A percentile compares a stretch with the other conserved stretches of the same genome.
phyloP scores from a whole-genome alignment of 2,329 filamentous ascomycete species.

The Metarhizium brunneum region DNA sequence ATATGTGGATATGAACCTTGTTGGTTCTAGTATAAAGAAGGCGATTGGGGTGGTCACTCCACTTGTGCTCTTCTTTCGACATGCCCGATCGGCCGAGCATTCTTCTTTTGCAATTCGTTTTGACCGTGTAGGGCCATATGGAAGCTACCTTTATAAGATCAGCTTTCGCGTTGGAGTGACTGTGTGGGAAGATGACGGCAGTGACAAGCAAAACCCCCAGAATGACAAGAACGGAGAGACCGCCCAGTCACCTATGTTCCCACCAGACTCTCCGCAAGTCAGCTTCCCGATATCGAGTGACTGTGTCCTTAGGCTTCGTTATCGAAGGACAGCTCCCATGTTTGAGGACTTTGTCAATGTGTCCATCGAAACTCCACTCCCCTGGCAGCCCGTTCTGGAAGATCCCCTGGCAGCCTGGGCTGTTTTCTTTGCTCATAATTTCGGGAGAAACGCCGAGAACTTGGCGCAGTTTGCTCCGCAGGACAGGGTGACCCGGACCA shows the following conservation, averaged over 20 bases:
- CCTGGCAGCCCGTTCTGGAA: not conserved
- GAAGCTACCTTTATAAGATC: not conserved
- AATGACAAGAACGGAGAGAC: too few species aligned
- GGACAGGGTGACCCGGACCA: too few species aligned
- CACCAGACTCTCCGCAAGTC: not conserved
- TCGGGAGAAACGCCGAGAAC: not conserved
- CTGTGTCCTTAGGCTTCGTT: not conserved
- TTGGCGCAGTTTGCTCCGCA: not conserved
- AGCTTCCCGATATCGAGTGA: not conserved
- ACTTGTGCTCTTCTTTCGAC: not conserved
- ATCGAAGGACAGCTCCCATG: not conserved
- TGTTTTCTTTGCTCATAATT: not conserved
- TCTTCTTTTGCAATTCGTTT: not conserved
- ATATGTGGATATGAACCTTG: not conserved
- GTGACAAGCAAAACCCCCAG: too few species aligned
- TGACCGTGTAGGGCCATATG: not conserved
- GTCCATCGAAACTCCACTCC: not conserved
- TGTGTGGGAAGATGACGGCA: too few species aligned
- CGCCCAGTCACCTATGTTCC: too few species aligned
- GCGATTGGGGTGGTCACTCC: not conserved
- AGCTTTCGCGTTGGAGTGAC: too few species aligned
- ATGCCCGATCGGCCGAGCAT: not conserved
- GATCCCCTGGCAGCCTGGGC: not conserved
- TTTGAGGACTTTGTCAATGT: not conserved
- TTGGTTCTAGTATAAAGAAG: not conserved